These are phyloP conservation scores for Mortierella sp. DNA, from an alignment of 371 early-diverging fungal genomes.

Conservation along the genomic window DNA sequence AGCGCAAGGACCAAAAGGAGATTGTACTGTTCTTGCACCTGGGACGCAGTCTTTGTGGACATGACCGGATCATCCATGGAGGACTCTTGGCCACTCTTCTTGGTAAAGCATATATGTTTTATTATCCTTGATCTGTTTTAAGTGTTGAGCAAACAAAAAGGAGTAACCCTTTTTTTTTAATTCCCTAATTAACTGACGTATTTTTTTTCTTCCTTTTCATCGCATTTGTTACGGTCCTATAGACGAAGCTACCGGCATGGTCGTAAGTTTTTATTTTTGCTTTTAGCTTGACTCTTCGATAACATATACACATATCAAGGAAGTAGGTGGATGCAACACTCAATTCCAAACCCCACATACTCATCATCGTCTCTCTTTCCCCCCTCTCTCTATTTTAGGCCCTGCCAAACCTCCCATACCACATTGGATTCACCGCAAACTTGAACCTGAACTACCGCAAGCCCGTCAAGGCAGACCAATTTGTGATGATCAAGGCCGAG, in stretches of 20 bases:
- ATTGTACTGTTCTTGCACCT: slow-evolving; percentile 52
- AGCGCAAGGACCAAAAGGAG: slow-evolving; percentile 56
- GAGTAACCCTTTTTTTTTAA: not conserved
- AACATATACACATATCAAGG: not conserved
- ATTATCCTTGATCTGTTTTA: not conserved
- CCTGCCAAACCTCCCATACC: slow-evolving; percentile 71
- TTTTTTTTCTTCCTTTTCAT: not conserved
- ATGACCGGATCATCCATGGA: slow-evolving; percentile 84
- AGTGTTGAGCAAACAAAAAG: not conserved
- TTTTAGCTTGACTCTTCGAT: slow-evolving; percentile 29
- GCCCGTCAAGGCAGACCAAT: slow-evolving; percentile 78
- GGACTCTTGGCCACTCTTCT: slow-evolving; percentile 82
- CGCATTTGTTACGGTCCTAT: slow-evolving; percentile 9
- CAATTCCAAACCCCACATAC: not conserved
- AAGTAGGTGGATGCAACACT: not conserved
- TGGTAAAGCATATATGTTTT: slow-evolving; percentile 68
- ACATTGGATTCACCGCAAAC: slow-evolving; percentile 83
- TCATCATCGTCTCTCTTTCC: not conserved
- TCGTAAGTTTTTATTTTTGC: slow-evolving; percentile 65
- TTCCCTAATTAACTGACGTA: not conserved
- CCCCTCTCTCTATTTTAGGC: slow-evolving; percentile 50
- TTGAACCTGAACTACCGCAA: slow-evolving; percentile 80
- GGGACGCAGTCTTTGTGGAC: slow-evolving; percentile 73
- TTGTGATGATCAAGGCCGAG: slow-evolving; percentile 75
- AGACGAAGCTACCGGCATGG: slow-evolving; percentile 62